Conservation (phyloP, 805 yeast species). For the Candida taoyuanica region DNA sequence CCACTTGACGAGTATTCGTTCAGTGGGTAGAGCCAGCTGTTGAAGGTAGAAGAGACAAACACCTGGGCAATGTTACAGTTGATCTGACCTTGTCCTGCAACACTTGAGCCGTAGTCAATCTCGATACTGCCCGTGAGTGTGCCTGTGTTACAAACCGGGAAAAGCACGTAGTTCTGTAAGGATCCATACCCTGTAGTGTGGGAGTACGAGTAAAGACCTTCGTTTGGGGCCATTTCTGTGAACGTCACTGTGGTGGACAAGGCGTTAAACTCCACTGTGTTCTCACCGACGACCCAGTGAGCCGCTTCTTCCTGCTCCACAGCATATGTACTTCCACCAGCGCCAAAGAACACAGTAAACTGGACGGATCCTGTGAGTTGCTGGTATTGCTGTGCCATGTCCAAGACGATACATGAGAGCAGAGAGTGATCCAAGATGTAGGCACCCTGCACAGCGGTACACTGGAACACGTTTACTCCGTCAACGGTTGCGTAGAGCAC, state of each 20-base stretch:
- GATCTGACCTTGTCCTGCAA: constrained; percentile 18
- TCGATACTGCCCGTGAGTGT: constrained; percentile 23
- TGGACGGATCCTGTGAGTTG: constrained; percentile 28
- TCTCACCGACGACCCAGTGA: constrained; percentile 27
- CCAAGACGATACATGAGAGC: constrained; percentile 27
- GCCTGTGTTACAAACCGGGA: constrained; percentile 29
- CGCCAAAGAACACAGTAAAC: constrained; percentile 29
- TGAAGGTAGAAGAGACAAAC: constrained; percentile 26
- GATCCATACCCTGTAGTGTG: constrained; percentile 31
- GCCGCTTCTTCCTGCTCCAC: constrained; percentile 31
- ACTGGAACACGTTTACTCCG: constrained; percentile 27
- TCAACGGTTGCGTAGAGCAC: constrained; percentile 21
- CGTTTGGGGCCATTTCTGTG: constrained; percentile 19
- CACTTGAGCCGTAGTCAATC: constrained; percentile 19
- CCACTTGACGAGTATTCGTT: constrained; percentile 10
- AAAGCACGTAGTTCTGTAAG: constrained; percentile 30
- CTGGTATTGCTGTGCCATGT: constrained; percentile 15
- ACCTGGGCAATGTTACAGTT: constrained; percentile 20
- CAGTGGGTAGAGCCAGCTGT: constrained; percentile 32
- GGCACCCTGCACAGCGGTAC: constrained; percentile 33
- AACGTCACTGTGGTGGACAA: constrained; percentile 28
- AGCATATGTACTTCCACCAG: constrained; percentile 31
- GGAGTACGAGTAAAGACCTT: constrained; percentile 20
- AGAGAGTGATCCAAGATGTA: constrained; percentile 27
- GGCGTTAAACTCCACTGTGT: constrained; percentile 25